A percentile compares a stretch with the other conserved stretches of the same genome.
phyloP scores from a whole-genome alignment of 2,329 filamentous ascomycete genomes.

The Raffaelea arxii region DNA sequence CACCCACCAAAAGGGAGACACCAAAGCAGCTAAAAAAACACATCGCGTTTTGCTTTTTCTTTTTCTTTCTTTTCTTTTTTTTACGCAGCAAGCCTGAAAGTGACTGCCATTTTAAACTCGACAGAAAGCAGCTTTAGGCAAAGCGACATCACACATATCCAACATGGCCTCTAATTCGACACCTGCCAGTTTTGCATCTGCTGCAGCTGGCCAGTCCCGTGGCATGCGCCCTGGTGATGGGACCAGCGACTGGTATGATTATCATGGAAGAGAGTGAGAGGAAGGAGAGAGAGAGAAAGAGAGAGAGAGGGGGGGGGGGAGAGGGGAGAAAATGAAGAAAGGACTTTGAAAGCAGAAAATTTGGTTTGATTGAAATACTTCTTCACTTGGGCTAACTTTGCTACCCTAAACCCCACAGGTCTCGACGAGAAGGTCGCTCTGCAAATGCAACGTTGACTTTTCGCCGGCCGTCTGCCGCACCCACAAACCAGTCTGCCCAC shows the following conservation, averaged over 20 bases:
- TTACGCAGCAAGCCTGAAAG: no score
- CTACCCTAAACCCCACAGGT: constrained; percentile 29
- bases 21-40: no score
- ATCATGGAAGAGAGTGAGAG: neutral
- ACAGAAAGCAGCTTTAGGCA: neutral
- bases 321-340: no score
- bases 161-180: constrained; percentile 59
- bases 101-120: neutral
- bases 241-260: constrained; percentile 11
- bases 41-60: no score
- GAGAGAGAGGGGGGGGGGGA: no score
- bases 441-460: constrained; percentile 56
- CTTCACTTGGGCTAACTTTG: neutral
- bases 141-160: constrained; percentile 13
- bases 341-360: no score
- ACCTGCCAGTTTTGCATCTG: constrained; percentile 75
- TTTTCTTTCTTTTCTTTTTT: no score
- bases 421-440: constrained; percentile 46
- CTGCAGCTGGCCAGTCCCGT: constrained; percentile 65
- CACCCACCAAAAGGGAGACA: no score
- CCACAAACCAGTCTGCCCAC: constrained; percentile 25
- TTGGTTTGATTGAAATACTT: constrained; percentile 5
- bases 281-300: no score
- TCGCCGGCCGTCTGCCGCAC: constrained; percentile 52
- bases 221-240: constrained; percentile 41